A percentile compares a stretch with the other conserved stretches of the same genome.
phyloP scores from a whole-genome alignment of 2,329 filamentous ascomycete species.

The Colletotrichum sp. region DNA sequence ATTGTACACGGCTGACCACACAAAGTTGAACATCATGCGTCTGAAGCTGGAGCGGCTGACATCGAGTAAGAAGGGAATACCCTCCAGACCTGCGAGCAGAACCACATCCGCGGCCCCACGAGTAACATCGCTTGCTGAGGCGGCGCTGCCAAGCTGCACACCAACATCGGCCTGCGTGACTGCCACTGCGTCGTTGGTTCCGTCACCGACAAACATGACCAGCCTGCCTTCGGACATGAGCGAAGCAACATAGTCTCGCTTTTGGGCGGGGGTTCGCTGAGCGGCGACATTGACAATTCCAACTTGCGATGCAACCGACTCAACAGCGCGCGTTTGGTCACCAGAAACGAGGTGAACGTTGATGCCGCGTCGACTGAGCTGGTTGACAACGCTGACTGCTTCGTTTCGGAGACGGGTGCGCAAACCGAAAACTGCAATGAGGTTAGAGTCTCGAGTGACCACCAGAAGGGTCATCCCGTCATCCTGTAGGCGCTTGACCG shows the following conservation, averaged over 20 bases:
- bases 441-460: slow-evolving; percentile 27
- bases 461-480: slow-evolving; percentile 31
- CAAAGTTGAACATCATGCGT: slow-evolving; percentile 65
- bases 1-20: slow-evolving; percentile 68
- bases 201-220: slow-evolving; percentile 67
- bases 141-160: slow-evolving; percentile 57
- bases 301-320: slow-evolving; percentile 49
- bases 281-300: slow-evolving; percentile 44
- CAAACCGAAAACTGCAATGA: slow-evolving; percentile 56
- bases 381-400: slow-evolving; percentile 46
- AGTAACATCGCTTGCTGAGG: slow-evolving; percentile 55
- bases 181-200: slow-evolving; percentile 68
- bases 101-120: slow-evolving; percentile 62
- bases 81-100: slow-evolving; percentile 56
- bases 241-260: slow-evolving; percentile 54
- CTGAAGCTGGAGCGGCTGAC: slow-evolving; percentile 39
- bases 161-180: slow-evolving; percentile 66
- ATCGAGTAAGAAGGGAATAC: slow-evolving; percentile 57
- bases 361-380: slow-evolving; percentile 53
- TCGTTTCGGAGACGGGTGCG: slow-evolving; percentile 38
- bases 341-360: slow-evolving; percentile 61
- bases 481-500: slow-evolving; percentile 23
- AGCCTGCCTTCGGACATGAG: slow-evolving; percentile 34
- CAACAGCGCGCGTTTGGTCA: slow-evolving; percentile 55
- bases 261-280: slow-evolving; percentile 56